Base-by-base conservation (phyloP, 208 protist genomes). In the Leishmania tropica region DNA sequence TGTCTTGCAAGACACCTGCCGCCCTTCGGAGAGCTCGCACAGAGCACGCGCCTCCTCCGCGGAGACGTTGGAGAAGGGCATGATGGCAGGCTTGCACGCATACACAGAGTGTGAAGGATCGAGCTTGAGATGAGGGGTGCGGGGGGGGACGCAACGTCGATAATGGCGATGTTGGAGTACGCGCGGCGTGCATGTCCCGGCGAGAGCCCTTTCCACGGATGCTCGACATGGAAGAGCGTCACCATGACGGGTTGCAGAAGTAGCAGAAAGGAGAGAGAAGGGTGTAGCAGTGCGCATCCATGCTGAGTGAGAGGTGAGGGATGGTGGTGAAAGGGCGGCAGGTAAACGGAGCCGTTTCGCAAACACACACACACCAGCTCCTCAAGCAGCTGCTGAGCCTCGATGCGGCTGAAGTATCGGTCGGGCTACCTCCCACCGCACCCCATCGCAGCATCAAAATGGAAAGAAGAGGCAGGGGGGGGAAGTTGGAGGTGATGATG, bases 51-150 rank as follows among this genome's bases (percentile, higher is more conserved):
- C 51, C 35, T 87, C 86, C 17, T 85, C 81, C 4, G 24, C 15
- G 0, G 84, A 47, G 19, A 90, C 40, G 65, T 90, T 92, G 81
- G 80, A 88, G 40, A 90, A 91, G 48, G 88, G 77, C 88, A 89
- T 72, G 37, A 24, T 71, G 65, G 4, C 15, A 28, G 37, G 65
- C 65, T 28, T 15, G 47, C 37, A 40, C 10, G n/a, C 48, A 19
- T 56, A 62, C 24, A 72, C 15, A 67, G 8, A 17, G 7, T 73
- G 28, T 35, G 31, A 72, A 21, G 51, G 40, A 65, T n/a, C 54
- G 68, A 67, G 75, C 58, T 45, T 84, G 64, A 58, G 74, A 8
- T 11, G 67, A 8, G 42, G 4, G 21, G 31, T 6, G 62, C 1
- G 3, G 15, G 31, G 31, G 31, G 11, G 62, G 62, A 37, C 8